Evolutionary conservation across 2,329 filamentous ascomycete genomes (phyloP).

Genomic region (Colletotrichum sp.): DNA sequence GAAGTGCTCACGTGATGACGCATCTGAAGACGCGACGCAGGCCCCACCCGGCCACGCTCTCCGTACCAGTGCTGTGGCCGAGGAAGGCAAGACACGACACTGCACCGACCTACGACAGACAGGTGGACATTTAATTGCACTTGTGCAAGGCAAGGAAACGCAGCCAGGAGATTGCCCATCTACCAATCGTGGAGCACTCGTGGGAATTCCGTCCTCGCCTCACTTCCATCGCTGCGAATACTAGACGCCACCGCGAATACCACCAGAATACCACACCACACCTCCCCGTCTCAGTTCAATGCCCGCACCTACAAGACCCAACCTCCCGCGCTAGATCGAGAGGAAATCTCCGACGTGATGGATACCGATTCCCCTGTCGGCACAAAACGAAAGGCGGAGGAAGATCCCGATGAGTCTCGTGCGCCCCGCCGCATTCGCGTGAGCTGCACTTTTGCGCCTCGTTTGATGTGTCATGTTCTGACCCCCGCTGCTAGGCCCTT

Average conservation of each 20-base stretch:
- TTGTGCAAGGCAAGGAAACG: too few species aligned
- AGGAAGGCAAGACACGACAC: neutral
- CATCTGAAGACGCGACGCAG: neutral
- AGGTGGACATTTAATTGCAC: neutral
- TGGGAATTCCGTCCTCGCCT: neutral
- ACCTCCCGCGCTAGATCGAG: neutral
- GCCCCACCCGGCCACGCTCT: neutral
- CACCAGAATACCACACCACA: neutral
- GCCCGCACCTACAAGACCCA: neutral
- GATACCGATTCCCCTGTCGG: constrained; percentile 49
- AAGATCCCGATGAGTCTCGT: constrained; percentile 38
- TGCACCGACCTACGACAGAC: neutral
- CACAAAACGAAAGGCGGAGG: constrained; percentile 56
- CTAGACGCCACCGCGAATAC: neutral
- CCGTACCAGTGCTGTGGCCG: neutral
- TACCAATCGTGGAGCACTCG: too few species aligned
- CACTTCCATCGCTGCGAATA: neutral
- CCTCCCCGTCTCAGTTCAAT: neutral
- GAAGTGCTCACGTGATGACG: neutral
- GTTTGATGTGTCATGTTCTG: neutral
- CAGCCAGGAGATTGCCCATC: too few species aligned
- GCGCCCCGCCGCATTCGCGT: constrained; percentile 56
- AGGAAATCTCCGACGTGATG: constrained; percentile 35
- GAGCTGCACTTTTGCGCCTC: constrained; percentile 26
- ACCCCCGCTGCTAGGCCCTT: constrained; percentile 65